phyloP scores from a whole-genome alignment of 164 flowering plant genomes.

The Pachysandra terminalis region DNA sequence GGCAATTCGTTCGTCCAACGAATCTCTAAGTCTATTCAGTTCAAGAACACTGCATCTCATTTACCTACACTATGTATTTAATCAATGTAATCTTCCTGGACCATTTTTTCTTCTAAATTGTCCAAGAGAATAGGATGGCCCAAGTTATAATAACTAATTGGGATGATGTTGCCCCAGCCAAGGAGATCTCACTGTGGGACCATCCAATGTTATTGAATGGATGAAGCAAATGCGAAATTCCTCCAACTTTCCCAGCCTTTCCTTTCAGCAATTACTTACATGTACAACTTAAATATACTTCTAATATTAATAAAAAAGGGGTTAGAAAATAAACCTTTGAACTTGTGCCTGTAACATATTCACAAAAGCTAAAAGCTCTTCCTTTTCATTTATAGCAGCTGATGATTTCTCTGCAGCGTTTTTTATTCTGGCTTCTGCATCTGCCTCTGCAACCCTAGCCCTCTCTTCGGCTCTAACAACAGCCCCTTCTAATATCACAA shows the following conservation, averaged over 20 bases:
- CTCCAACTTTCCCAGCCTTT: not conserved
- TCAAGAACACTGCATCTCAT: not conserved
- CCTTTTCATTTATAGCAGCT: constrained; percentile 63
- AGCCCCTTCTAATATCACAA: constrained; percentile 82
- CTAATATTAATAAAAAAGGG: not conserved
- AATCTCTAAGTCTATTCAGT: too few species aligned
- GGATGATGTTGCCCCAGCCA: not conserved
- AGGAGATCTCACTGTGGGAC: not conserved
- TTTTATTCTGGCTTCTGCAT: constrained; percentile 67
- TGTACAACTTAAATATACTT: not conserved
- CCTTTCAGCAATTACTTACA: not conserved
- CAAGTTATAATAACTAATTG: not conserved
- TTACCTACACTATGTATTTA: too few species aligned
- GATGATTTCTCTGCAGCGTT: constrained; percentile 67
- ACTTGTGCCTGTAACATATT: constrained; percentile 65
- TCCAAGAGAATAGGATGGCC: not conserved
- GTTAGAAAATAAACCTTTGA: constrained; percentile 54
- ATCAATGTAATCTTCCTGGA: not conserved
- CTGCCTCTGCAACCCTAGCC: constrained; percentile 70
- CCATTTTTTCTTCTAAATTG: not conserved
- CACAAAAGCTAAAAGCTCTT: constrained; percentile 70
- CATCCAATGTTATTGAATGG: not conserved
- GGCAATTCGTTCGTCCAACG: too few species aligned
- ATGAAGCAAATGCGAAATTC: not conserved
- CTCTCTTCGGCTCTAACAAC: constrained; percentile 92